Conservation (phyloP, 352 stramenopile species). For the Pythium volutum region DNA sequence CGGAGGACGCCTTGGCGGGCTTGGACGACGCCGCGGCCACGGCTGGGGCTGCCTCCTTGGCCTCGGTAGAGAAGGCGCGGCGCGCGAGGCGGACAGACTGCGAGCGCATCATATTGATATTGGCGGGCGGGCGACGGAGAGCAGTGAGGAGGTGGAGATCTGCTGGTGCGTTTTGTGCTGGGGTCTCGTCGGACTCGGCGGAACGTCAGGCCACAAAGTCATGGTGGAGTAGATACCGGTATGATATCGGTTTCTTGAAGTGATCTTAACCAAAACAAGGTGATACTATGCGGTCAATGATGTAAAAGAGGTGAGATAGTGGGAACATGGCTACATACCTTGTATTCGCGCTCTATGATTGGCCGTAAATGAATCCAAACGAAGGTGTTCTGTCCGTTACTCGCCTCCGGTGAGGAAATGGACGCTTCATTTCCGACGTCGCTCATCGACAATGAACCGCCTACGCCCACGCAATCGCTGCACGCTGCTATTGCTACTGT, state of each 20-base stretch:
- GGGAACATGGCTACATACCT: too few relatives aligned
- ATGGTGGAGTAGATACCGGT: slow-evolving; percentile 16
- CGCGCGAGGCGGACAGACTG: slow-evolving; percentile 24
- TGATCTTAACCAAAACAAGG: slow-evolving; percentile 10
- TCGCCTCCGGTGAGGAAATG: too few relatives aligned
- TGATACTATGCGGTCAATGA: too few relatives aligned
- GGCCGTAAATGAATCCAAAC: too few relatives aligned
- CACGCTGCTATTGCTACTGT: neutral
- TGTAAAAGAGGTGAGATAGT: too few relatives aligned
- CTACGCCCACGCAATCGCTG: neutral
- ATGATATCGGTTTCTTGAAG: slow-evolving; percentile 19
- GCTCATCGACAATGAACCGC: neutral
- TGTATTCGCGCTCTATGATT: too few relatives aligned
- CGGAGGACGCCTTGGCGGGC: slow-evolving; percentile 48
- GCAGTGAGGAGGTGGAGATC: neutral
- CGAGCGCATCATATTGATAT: slow-evolving; percentile 29
- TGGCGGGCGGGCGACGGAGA: neutral
- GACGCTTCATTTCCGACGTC: neutral
- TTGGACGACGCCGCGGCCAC: slow-evolving; percentile 32
- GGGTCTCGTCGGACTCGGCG: slow-evolving; percentile 13
- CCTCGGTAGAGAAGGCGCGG: slow-evolving; percentile 58
- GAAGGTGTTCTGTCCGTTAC: too few relatives aligned
- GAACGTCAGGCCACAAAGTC: slow-evolving; percentile 28
- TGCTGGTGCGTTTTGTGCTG: slow-evolving; percentile 1
- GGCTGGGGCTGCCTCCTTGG: slow-evolving; percentile 38